phyloP scores from a whole-genome alignment of 495 filamentous ascomycete genomes.

The Aspergillus nanangensis region DNA sequence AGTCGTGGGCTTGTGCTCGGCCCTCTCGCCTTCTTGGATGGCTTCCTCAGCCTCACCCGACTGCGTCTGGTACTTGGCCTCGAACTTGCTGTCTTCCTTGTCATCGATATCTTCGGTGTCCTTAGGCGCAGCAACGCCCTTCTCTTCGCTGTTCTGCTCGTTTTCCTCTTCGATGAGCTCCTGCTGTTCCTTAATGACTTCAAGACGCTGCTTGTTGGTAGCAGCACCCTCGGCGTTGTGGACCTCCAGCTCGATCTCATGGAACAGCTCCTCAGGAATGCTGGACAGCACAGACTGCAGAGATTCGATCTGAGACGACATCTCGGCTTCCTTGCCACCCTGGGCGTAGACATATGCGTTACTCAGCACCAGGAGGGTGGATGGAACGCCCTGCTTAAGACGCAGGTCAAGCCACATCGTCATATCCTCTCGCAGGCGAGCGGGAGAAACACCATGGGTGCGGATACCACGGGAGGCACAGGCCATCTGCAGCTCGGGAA shows the following conservation, averaged over 20 bases:
- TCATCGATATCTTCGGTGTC: slow-evolving; percentile 83
- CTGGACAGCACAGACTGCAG: slow-evolving; percentile 86
- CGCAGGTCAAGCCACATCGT: slow-evolving; percentile 93
- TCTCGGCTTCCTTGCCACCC: slow-evolving; percentile 76
- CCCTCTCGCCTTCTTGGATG: slow-evolving; percentile 33
- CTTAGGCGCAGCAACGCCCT: slow-evolving; percentile 52
- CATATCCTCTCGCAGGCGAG: slow-evolving; percentile 82
- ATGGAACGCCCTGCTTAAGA: slow-evolving; percentile 87
- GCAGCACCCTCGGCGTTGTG: slow-evolving; percentile 95
- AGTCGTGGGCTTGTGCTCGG: slow-evolving; percentile 11
- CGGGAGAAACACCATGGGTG: slow-evolving; percentile 85
- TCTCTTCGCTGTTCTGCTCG: slow-evolving; percentile 71
- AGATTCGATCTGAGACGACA: slow-evolving; percentile 88
- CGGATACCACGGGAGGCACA: slow-evolving; percentile 87
- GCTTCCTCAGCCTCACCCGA: slow-evolving; percentile 40
- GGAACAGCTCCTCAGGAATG: slow-evolving; percentile 97
- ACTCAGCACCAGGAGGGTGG: slow-evolving; percentile 89
- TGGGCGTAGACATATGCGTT: slow-evolving; percentile 95
- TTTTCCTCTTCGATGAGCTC: slow-evolving; percentile 98
- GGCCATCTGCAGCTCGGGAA: slow-evolving; percentile 88
- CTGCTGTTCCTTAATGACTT: slow-evolving; percentile 98
- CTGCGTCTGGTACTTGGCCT: slow-evolving; percentile 26
- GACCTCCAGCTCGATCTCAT: slow-evolving; percentile 98
- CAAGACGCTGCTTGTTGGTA: slow-evolving; percentile 98
- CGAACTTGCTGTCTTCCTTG: slow-evolving; percentile 46